Percentiles rank a stretch among this genome's conserved stretches.
These are phyloP conservation scores for Trametes polyzona DNA, from an alignment of 1,284 basidiomycete genomes.

Conservation along the genomic window DNA sequence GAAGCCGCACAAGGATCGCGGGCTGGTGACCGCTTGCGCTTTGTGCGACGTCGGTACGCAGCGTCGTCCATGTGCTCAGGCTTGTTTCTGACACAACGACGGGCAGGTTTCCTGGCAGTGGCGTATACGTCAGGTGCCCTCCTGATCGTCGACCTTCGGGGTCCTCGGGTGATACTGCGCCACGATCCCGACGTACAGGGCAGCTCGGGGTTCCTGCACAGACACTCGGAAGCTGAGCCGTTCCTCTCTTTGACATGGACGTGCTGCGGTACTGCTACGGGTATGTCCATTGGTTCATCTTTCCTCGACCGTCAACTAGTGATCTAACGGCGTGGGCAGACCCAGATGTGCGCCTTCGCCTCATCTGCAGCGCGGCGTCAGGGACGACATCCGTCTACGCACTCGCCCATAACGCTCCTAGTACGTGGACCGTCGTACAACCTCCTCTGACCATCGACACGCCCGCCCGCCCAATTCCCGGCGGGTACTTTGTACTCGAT, in stretches of 20 bases:
- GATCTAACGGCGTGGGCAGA: conserved; percentile 42
- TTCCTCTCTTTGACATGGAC: conserved; percentile 69
- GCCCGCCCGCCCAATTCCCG: conserved; percentile 53
- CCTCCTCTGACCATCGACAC: conserved; percentile 47
- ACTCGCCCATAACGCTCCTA: conserved; percentile 44
- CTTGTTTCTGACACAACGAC: too few relatives aligned
- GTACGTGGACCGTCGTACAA: conserved; percentile 52
- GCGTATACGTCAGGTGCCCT: conserved; percentile 66
- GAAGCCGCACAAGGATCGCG: conserved; percentile 44
- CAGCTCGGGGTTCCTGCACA: conserved; percentile 37
- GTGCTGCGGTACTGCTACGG: conserved; percentile 41
- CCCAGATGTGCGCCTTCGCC: conserved; percentile 53
- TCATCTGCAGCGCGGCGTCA: conserved; percentile 65
- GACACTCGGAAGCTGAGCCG: conserved; percentile 34
- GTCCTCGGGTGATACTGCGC: conserved; percentile 63
- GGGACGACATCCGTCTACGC: conserved; percentile 65
- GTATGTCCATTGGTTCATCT: conserved; percentile 11
- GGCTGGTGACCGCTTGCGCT: conserved; percentile 56
- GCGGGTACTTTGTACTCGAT: conserved; percentile 65
- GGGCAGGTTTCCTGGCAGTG: conserved; percentile 75
- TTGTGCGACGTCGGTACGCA: conserved; percentile 71
- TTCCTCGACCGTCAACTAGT: neutral
- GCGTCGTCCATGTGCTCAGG: neutral
- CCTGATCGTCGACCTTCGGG: conserved; percentile 72
- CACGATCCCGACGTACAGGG: conserved; percentile 37